These are phyloP conservation scores for Apiotrichum gracile DNA, from an alignment of 1,284 basidiomycete species.

Conservation along the genomic window DNA sequence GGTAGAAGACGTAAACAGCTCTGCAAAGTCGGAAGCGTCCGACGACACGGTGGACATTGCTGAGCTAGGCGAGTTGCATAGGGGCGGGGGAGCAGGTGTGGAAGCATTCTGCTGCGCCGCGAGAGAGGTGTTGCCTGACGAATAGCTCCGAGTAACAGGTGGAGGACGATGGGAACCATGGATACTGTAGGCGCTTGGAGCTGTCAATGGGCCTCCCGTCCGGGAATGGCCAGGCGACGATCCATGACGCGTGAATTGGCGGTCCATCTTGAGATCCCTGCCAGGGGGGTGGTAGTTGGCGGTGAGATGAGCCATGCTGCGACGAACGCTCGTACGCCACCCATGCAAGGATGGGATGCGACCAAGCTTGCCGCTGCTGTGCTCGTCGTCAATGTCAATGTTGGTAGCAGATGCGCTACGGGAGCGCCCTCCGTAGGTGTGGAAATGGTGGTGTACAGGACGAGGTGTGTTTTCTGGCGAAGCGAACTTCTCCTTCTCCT, in stretches of 20 bases:
- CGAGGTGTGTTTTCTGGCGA: not conserved
- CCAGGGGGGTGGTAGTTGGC: not conserved
- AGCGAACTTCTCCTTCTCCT: not conserved
- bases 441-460: not conserved
- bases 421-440: not conserved
- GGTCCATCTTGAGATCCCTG: not conserved
- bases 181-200: not conserved
- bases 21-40: conserved; percentile 9
- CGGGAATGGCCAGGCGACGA: not conserved
- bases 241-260: not conserved
- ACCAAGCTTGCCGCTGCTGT: not conserved
- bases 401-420: not conserved
- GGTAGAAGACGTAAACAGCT: not conserved
- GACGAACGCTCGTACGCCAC: not conserved
- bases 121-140: not conserved
- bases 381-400: not conserved
- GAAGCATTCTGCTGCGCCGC: not conserved
- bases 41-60: not conserved
- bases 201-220: not conserved
- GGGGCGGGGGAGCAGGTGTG: not conserved
- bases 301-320: not conserved
- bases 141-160: not conserved
- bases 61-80: not conserved
- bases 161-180: not conserved
- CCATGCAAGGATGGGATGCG: not conserved